These are phyloP conservation scores for Parietaria judaica DNA, from an alignment of 306 rosid species.

Conservation along the genomic window DNA sequence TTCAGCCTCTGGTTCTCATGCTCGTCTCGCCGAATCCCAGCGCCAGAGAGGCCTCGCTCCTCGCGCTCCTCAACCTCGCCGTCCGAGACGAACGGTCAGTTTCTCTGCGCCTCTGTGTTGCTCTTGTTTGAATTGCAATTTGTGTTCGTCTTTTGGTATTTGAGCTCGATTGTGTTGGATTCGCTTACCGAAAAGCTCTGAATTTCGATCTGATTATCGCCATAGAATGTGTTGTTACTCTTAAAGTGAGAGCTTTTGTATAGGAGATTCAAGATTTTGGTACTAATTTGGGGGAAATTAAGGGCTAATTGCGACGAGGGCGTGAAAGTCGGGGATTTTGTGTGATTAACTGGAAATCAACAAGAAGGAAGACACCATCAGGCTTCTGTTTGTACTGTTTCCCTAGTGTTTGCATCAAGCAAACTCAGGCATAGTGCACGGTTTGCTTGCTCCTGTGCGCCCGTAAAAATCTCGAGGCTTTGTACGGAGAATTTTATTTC, in stretches of 20 bases:
- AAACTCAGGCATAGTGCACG: too few species aligned
- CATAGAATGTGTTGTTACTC: too few species aligned
- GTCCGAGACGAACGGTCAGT: constrained; percentile 67
- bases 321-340: neutral
- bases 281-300: too few species aligned
- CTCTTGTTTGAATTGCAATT: neutral
- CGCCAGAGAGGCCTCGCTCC: constrained; percentile 76
- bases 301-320: neutral
- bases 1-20: constrained; percentile 72
- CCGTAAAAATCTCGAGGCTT: too few species aligned
- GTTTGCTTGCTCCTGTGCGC: too few species aligned
- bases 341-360: neutral
- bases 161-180: neutral
- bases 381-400: too few species aligned
- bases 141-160: neutral
- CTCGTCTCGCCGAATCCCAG: constrained; percentile 60
- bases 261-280: too few species aligned
- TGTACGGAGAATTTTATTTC: too few species aligned
- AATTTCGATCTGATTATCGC: too few species aligned
- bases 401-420: too few species aligned
- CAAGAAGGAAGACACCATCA: neutral
- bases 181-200: neutral
- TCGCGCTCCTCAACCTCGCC: constrained; percentile 88
- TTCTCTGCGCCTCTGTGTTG: neutral
- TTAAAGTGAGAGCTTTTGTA: too few species aligned